Percentiles rank a stretch among this genome's conserved stretches.
These are phyloP conservation scores for Trichoderma atrobrunneum DNA, from an alignment of 2,329 filamentous ascomycete genomes.

Conservation along the genomic window DNA sequence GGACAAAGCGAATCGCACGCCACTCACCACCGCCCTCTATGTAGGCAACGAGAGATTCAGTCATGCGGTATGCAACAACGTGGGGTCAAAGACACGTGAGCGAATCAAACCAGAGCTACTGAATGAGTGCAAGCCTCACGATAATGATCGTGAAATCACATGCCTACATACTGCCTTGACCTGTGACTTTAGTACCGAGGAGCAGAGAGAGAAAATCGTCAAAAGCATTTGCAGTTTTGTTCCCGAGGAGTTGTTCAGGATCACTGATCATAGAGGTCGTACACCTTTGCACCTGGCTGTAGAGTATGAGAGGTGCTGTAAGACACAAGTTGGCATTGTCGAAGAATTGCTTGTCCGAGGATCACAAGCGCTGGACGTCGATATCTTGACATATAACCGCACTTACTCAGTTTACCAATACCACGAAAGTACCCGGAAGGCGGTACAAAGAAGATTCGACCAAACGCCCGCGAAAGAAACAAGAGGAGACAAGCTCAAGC, in stretches of 20 bases:
- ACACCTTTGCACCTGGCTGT: slow-evolving; percentile 1
- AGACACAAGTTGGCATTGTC: neutral
- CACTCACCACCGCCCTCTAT: neutral
- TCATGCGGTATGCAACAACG: neutral
- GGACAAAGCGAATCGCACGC: neutral
- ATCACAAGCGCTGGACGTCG: neutral
- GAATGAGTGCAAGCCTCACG: neutral
- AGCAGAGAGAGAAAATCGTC: neutral
- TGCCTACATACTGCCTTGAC: neutral
- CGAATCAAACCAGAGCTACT: neutral
- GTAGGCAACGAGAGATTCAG: neutral
- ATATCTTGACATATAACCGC: neutral
- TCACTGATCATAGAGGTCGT: neutral
- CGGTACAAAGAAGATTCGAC: neutral
- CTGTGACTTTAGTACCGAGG: neutral
- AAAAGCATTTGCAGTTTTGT: neutral
- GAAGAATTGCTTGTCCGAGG: neutral
- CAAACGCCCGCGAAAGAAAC: neutral
- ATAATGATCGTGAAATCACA: neutral
- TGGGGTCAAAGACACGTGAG: neutral
- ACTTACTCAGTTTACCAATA: slow-evolving; percentile 4
- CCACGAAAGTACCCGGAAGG: neutral
- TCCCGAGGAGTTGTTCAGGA: neutral
- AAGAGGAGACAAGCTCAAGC: neutral
- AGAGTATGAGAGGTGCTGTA: slow-evolving; percentile 2